Evolutionary conservation across 2,329 filamentous ascomycete genomes (phyloP), one percentile per base, ranked within the genome.

Genomic region (Colletotrichum sp.): DNA sequence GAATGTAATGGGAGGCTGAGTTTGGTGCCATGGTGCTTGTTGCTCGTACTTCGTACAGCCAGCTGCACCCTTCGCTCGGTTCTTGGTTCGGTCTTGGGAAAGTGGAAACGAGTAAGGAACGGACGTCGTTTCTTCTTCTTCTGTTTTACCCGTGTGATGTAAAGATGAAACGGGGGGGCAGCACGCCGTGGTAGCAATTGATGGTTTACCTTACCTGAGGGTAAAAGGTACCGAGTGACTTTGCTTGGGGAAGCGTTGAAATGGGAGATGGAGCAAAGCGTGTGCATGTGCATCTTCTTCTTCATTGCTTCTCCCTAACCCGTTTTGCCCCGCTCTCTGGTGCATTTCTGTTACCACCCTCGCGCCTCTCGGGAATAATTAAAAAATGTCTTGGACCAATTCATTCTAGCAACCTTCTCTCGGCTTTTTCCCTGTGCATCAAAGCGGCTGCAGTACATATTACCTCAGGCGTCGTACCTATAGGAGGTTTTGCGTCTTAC

Each of bases 71-170:
- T 39, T 36, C 60, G 16, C 30, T 68, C 65, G 65, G 39, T 49
- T 49, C 65, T 68, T 52, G 65, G 67, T 34, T 68, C 32, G 55
- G 68, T 62, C 68, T 70, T 52, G 57, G 67, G 67, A n/a, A 65
- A 49, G 57, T 64, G 73, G 73, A 73, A 76, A 75, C 70, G 44
- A 72, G 32, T 28, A 64, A 73, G 63, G 70, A 76, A 76, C 73
- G 73, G 73, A 76, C 73, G 70, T 76, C 21, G 70, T 76, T 76
- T 76, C 73, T 75, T 75, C 64, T 69, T 55, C 30, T 15, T 60
- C 34, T 62, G 39, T 49, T 32, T 55, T 36, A 49, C 39, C 70
- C 44, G 73, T 76, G 73, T 76, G 44, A 39, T 64, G 64, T 65
- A 69, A 76, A 65, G 55, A 73, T 76, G 73, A 76, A 76, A 76